These are phyloP conservation scores for Penicillium simplicissimum DNA, from an alignment of 495 filamentous ascomycete genomes.

Conservation along the genomic window DNA sequence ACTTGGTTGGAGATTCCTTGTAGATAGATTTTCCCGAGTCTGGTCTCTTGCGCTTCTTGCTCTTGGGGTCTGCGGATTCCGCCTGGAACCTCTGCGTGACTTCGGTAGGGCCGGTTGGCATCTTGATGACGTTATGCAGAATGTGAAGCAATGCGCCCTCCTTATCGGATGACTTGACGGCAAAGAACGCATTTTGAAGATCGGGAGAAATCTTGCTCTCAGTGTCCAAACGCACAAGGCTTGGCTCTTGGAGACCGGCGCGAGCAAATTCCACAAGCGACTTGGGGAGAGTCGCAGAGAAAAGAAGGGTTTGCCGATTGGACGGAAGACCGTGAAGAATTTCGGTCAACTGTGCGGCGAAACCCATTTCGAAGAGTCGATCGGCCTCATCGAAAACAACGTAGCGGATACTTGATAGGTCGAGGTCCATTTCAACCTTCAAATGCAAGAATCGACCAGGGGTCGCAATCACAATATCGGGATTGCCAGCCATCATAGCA, in stretches of 20 bases:
- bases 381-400: slow-evolving; percentile 98
- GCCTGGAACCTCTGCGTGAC: slow-evolving; percentile 40
- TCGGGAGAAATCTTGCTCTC: slow-evolving; percentile 96
- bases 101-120: slow-evolving; percentile 75
- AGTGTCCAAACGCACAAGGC: slow-evolving; percentile 81
- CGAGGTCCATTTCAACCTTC: slow-evolving; percentile 90
- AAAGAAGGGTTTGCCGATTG: slow-evolving; percentile 85
- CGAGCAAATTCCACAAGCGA: slow-evolving; percentile 94
- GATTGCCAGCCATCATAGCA: slow-evolving; percentile 85
- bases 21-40: slow-evolving; percentile 36
- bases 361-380: slow-evolving; percentile 96
- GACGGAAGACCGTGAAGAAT: slow-evolving; percentile 86
- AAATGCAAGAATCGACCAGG: slow-evolving; percentile 94
- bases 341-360: slow-evolving; percentile 87
- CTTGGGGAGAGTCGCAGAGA: slow-evolving; percentile 91
- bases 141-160: slow-evolving; percentile 89
- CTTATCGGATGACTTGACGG: slow-evolving; percentile 86
- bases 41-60: slow-evolving; percentile 68
- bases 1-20: slow-evolving; percentile 49
- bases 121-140: slow-evolving; percentile 86
- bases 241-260: slow-evolving; percentile 88
- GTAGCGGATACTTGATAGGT: slow-evolving; percentile 82
- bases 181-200: slow-evolving; percentile 90
- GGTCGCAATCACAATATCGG: slow-evolving; percentile 94
- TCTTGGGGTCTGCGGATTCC: slow-evolving; percentile 49